phyloP scores from a whole-genome alignment of 2,329 filamentous ascomycete species.

The Emergomyces orientalis region DNA sequence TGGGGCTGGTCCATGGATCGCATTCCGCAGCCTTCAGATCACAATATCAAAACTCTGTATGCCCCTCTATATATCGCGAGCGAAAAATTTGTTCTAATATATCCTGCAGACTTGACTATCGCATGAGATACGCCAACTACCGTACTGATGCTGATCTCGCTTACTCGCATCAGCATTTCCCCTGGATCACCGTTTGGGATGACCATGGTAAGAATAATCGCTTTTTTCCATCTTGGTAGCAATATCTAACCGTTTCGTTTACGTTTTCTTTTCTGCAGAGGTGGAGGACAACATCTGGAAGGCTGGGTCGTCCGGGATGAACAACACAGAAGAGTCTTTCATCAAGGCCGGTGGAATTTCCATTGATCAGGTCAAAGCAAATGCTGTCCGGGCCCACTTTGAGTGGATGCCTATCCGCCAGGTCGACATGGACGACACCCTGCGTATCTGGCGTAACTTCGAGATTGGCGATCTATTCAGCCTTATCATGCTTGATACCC shows the following conservation, averaged over 20 bases:
- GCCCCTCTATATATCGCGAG: conserved; percentile 14
- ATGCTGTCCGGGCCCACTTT: conserved; percentile 61
- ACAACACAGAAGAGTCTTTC: conserved; percentile 60
- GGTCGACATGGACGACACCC: conserved; percentile 58
- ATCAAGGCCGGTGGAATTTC: conserved; percentile 49
- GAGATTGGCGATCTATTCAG: conserved; percentile 57
- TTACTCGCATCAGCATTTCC: conserved; percentile 46
- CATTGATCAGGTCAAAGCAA: conserved; percentile 65
- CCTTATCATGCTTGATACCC: conserved; percentile 59
- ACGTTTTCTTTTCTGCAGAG: conserved; percentile 28
- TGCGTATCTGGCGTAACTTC: conserved; percentile 60
- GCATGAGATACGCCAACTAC: conserved; percentile 50
- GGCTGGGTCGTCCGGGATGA: conserved; percentile 51
- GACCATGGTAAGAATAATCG: conserved; percentile 41
- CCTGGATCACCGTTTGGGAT: conserved; percentile 58
- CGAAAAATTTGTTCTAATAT: conserved; percentile 3
- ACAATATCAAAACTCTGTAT: conserved; percentile 40
- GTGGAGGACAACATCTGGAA: conserved; percentile 58
- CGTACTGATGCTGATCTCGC: conserved; percentile 53
- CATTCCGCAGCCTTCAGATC: conserved; percentile 43
- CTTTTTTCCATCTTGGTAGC: neutral
- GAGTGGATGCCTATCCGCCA: conserved; percentile 57
- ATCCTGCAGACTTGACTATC: conserved; percentile 48
- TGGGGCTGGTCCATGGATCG: conserved; percentile 46
- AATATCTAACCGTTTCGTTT: neutral